Conservation (phyloP, 2,329 filamentous ascomycete genomes). For the Didymosphaeria variabile region DNA sequence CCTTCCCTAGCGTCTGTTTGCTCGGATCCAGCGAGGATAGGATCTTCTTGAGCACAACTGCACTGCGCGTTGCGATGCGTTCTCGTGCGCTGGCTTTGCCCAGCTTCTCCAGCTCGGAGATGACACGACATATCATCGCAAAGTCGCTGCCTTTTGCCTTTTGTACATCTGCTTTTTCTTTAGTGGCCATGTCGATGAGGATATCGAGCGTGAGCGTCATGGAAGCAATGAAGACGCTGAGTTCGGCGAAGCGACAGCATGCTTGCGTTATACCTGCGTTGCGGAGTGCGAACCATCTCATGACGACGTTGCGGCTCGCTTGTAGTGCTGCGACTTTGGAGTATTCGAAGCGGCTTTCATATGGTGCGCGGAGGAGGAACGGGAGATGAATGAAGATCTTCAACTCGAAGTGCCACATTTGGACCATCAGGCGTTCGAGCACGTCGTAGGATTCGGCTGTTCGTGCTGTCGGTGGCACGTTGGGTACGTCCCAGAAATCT, state of each 20-base stretch:
- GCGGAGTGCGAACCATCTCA: conserved; percentile 49
- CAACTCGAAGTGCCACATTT: conserved; percentile 48
- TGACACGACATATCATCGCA: conserved; percentile 46
- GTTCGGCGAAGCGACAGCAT: conserved; percentile 44
- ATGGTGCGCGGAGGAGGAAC: conserved; percentile 41
- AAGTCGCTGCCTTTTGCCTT: conserved; percentile 47
- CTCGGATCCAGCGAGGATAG: conserved; percentile 42
- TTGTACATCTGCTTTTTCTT: conserved; percentile 44
- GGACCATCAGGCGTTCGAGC: conserved; percentile 42
- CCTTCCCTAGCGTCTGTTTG: conserved; percentile 30
- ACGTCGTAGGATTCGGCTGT: conserved; percentile 38
- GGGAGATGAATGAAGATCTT: conserved; percentile 49
- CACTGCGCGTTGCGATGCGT: conserved; percentile 44
- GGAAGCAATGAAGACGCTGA: conserved; percentile 47
- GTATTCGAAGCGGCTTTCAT: conserved; percentile 46
- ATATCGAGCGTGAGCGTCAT: conserved; percentile 48
- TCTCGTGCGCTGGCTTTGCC: conserved; percentile 42
- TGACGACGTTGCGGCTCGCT: conserved; percentile 45
- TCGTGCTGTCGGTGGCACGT: conserved; percentile 43
- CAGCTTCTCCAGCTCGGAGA: conserved; percentile 48
- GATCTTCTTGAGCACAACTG: conserved; percentile 45
- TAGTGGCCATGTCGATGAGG: conserved; percentile 45
- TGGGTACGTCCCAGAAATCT: conserved; percentile 50
- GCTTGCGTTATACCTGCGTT: conserved; percentile 47
- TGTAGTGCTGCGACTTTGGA: conserved; percentile 47